These are phyloP conservation scores for Rhizophora apiculata DNA, from an alignment of 345 rosid genomes.

Conservation along the genomic window DNA sequence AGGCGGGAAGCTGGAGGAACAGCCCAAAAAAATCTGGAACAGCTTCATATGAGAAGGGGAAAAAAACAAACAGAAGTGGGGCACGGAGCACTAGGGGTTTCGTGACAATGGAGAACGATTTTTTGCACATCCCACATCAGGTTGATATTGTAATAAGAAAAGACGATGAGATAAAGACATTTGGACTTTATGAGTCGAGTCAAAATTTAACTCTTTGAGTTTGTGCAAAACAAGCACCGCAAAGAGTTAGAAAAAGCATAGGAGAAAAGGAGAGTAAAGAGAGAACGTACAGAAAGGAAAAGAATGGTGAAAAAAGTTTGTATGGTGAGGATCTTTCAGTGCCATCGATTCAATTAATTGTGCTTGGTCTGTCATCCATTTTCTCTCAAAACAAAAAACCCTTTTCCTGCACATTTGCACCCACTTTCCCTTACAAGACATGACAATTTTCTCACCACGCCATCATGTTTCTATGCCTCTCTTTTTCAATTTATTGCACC, in stretches of 20 bases:
- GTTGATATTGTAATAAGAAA: background rate
- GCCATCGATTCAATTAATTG: conserved; percentile 47
- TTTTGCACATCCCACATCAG: conserved; percentile 8
- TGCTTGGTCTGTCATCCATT: conserved; percentile 69
- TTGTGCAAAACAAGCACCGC: conserved; percentile 26
- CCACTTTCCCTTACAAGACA: conserved; percentile 54
- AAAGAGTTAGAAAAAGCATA: conserved; percentile 10
- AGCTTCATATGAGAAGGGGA: conserved; percentile 2
- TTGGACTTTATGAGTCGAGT: conserved; percentile 33
- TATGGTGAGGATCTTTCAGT: conserved; percentile 39
- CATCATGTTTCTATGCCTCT: conserved; percentile 31
- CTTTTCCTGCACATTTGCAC: conserved; percentile 47
- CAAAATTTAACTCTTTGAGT: conserved; percentile 39
- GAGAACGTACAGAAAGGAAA: background rate
- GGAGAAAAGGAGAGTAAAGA: background rate
- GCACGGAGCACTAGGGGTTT: conserved; percentile 25
- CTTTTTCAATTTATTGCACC: background rate
- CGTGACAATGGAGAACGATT: conserved; percentile 20
- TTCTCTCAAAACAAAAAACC: conserved; percentile 31
- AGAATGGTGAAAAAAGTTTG: background rate
- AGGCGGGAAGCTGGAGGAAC: conserved; percentile 32
- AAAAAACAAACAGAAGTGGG: conserved; percentile 18
- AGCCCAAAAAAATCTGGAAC: background rate
- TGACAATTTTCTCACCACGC: conserved; percentile 44
- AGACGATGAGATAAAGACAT: conserved; percentile 11